Percentiles rank a stretch among this genome's conserved stretches.
Conservation (phyloP, 1,284 basidiomycete species). For the Porodaedalea pini region DNA sequence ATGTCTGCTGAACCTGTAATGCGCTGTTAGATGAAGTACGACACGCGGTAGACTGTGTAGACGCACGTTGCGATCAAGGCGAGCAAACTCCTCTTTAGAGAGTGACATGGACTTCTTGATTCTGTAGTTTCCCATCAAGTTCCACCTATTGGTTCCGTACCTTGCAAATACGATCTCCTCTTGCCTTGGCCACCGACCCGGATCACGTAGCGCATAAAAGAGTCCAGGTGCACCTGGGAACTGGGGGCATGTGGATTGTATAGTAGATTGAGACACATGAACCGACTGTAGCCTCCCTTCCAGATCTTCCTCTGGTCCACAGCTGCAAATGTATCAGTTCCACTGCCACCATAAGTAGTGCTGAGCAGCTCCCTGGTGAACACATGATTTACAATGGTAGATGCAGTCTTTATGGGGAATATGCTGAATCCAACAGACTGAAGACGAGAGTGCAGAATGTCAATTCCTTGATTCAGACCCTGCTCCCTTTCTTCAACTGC, state of each 20-base stretch:
- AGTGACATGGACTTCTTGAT: constrained; percentile 26
- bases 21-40: background rate
- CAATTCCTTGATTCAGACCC: background rate
- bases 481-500: background rate
- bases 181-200: constrained; percentile 1
- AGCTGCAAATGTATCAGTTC: background rate
- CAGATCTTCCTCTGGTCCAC: background rate
- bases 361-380: background rate
- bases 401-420: background rate
- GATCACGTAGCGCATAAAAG: constrained; percentile 21
- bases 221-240: constrained; percentile 31
- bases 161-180: constrained; percentile 23
- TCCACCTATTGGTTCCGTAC: constrained; percentile 27
- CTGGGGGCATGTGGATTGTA: constrained; percentile 30
- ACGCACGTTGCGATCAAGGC: constrained; percentile 16
- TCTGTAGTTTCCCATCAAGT: constrained; percentile 36
- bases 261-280: constrained; percentile 27
- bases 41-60: no score
- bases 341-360: constrained; percentile 1
- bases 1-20: constrained; percentile 22
- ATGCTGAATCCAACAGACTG: background rate
- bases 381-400: background rate
- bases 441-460: background rate
- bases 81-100: constrained; percentile 32
- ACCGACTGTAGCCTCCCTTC: background rate